Conservation (phyloP, 495 filamentous ascomycete species). For the Penicillium roqueforti region DNA sequence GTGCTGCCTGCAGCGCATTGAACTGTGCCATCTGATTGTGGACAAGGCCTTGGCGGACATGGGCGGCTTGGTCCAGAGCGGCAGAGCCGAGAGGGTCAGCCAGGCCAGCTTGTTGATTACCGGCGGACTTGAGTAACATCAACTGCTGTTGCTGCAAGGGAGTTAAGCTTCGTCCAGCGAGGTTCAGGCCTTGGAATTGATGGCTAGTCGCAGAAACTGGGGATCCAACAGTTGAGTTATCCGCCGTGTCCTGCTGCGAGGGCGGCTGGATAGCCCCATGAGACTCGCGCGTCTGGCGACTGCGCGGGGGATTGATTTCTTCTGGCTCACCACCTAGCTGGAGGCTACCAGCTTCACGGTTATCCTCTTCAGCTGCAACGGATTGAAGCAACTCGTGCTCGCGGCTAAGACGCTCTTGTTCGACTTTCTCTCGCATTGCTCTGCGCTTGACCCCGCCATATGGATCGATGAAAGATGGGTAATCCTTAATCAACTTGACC, state of each 20-base stretch:
- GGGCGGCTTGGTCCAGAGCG: conserved; percentile 38
- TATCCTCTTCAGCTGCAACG: conserved; percentile 49
- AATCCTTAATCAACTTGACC: conserved; percentile 52
- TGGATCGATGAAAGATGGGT: conserved; percentile 76
- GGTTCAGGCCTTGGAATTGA: conserved; percentile 51
- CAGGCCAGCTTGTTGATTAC: conserved; percentile 50
- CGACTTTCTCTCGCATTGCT: conserved; percentile 61
- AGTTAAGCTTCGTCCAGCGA: conserved; percentile 68
- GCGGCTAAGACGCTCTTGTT: conserved; percentile 58
- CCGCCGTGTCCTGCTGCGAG: conserved; percentile 58
- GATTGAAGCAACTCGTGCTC: conserved; percentile 56
- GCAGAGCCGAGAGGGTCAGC: conserved; percentile 47
- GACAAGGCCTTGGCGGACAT: conserved; percentile 49
- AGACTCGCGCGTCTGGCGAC: conserved; percentile 45
- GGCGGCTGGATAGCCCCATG: conserved; percentile 67
- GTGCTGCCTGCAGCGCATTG: conserved; percentile 57
- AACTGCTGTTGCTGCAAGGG: conserved; percentile 77
- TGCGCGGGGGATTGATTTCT: conserved; percentile 51
- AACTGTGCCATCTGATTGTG: conserved; percentile 54
- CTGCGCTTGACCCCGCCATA: conserved; percentile 72
- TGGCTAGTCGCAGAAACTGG: conserved; percentile 48
- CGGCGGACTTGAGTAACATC: conserved; percentile 59
- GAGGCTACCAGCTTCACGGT: conserved; percentile 75
- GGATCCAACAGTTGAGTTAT: conserved; percentile 42
- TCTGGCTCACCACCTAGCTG: conserved; percentile 90